A percentile compares a stretch with the other conserved stretches of the same genome.
phyloP scores from a whole-genome alignment of 1,139 yeast species.

The Pneumocystis sp. region DNA sequence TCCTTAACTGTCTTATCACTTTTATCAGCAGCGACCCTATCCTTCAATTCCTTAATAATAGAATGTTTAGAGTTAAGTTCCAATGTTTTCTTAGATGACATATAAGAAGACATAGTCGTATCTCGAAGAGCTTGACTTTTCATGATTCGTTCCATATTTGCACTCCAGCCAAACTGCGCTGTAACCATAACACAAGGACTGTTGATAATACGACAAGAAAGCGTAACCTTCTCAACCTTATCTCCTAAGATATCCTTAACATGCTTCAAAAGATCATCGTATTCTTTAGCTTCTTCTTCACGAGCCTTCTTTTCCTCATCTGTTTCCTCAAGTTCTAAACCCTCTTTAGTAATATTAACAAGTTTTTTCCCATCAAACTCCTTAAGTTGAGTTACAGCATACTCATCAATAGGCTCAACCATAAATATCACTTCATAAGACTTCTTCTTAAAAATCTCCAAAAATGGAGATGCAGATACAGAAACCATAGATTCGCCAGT shows the following conservation, averaged over 20 bases:
- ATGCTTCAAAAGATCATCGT: slow-evolving; percentile 85
- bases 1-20: slow-evolving; percentile 98
- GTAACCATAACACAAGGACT: slow-evolving; percentile 99
- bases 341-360: slow-evolving; percentile 95
- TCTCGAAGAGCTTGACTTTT: slow-evolving; percentile 99
- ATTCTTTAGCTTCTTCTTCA: slow-evolving; percentile 85
- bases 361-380: slow-evolving; percentile 98
- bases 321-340: slow-evolving; percentile 92
- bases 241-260: slow-evolving; percentile 96
- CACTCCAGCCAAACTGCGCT: slow-evolving; percentile 99
- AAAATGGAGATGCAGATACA: slow-evolving; percentile 97
- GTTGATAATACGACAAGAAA: slow-evolving; percentile 91
- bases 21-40: slow-evolving; percentile 89
- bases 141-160: slow-evolving; percentile 99
- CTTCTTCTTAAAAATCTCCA: slow-evolving; percentile 97
- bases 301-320: slow-evolving; percentile 92
- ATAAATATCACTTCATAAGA: slow-evolving; percentile 94
- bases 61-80: slow-evolving; percentile 97
- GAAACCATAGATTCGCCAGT: slow-evolving; percentile 98
- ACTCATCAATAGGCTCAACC: slow-evolving; percentile 98
- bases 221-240: slow-evolving; percentile 97
- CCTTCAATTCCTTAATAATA: slow-evolving; percentile 86
- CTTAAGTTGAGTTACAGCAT: slow-evolving; percentile 97
- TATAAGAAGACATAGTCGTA: slow-evolving; percentile 96
- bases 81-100: slow-evolving; percentile 98